Evolutionary conservation across 1,284 basidiomycete species (phyloP).

Genomic region (Sanghuangporus sanghuang): DNA sequence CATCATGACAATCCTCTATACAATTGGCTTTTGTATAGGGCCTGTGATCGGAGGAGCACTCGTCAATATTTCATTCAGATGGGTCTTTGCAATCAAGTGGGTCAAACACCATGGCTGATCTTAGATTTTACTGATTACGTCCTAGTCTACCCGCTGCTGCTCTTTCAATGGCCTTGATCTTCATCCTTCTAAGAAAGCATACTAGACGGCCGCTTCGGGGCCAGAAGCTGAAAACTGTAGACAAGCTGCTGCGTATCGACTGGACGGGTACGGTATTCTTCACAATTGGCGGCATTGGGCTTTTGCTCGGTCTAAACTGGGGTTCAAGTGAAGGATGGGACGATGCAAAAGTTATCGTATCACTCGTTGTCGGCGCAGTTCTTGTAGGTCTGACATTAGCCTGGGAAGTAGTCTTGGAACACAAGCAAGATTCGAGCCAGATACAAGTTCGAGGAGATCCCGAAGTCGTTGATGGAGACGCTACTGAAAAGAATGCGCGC

Average conservation of each 20-base stretch:
- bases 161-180: slow-evolving; percentile 34
- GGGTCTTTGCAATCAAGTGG: slow-evolving; percentile 53
- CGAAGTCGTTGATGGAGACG: not conserved
- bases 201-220: slow-evolving; percentile 24
- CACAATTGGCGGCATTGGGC: slow-evolving; percentile 30
- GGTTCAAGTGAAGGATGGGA: slow-evolving; percentile 30
- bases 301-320: slow-evolving; percentile 35
- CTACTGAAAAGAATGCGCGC: not conserved
- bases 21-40: slow-evolving; percentile 39
- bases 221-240: slow-evolving; percentile 16
- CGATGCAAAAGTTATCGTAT: slow-evolving; percentile 28
- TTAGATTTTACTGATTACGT: not conserved
- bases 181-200: slow-evolving; percentile 36
- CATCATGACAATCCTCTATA: slow-evolving; percentile 38
- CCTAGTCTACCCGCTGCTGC: slow-evolving; percentile 27
- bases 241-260: slow-evolving; percentile 37
- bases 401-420: slow-evolving; percentile 31
- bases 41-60: slow-evolving; percentile 44
- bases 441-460: not conserved
- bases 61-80: slow-evolving; percentile 37
- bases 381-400: slow-evolving; percentile 34
- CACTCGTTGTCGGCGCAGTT: slow-evolving; percentile 33
- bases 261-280: slow-evolving; percentile 41
- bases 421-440: slow-evolving; percentile 3
- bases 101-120: slow-evolving; percentile 10